phyloP scores from a whole-genome alignment of 768 basidiomycete species.

The Boletus insuetus region DNA sequence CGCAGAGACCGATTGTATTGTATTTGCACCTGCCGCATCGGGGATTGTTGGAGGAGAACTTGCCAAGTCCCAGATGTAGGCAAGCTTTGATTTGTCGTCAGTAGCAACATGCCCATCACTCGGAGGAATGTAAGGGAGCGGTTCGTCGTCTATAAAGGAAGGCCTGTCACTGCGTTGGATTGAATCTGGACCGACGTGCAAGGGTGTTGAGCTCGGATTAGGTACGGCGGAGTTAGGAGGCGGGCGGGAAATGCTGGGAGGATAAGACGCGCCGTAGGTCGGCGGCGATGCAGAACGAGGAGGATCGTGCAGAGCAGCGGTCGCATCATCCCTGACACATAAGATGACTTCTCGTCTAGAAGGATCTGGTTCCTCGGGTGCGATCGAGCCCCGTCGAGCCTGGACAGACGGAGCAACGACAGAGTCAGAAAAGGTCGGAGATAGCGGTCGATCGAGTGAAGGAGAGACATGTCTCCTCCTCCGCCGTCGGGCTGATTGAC shows the following conservation, averaged over 20 bases:
- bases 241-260: slow-evolving; percentile 6
- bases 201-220: slow-evolving; percentile 6
- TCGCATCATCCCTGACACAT: not conserved
- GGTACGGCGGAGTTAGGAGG: slow-evolving; percentile 4
- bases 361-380: slow-evolving; percentile 4
- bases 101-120: slow-evolving; percentile 59
- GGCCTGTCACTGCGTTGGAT: slow-evolving; percentile 3
- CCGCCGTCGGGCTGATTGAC: slow-evolving; percentile 59
- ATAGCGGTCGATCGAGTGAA: slow-evolving; percentile 12
- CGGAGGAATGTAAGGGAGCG: slow-evolving; percentile 29
- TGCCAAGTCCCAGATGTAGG: slow-evolving; percentile 48
- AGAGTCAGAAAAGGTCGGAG: slow-evolving; percentile 16
- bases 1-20: slow-evolving; percentile 38
- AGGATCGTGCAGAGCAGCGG: slow-evolving; percentile 3
- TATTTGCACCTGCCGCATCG: slow-evolving; percentile 16
- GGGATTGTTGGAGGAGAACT: slow-evolving; percentile 45
- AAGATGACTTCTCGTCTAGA: slow-evolving; percentile 1
- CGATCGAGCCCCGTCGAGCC: slow-evolving; percentile 31
- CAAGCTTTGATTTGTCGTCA: slow-evolving; percentile 61
- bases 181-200: slow-evolving; percentile 8
- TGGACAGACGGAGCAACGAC: slow-evolving; percentile 7
- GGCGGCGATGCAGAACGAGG: slow-evolving; percentile 36
- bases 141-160: slow-evolving; percentile 14
- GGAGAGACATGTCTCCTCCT: slow-evolving; percentile 25
- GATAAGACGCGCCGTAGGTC: slow-evolving; percentile 43